Evolutionary conservation across 1,284 basidiomycete genomes (phyloP).

Genomic region (Sporisorium reilianum): DNA sequence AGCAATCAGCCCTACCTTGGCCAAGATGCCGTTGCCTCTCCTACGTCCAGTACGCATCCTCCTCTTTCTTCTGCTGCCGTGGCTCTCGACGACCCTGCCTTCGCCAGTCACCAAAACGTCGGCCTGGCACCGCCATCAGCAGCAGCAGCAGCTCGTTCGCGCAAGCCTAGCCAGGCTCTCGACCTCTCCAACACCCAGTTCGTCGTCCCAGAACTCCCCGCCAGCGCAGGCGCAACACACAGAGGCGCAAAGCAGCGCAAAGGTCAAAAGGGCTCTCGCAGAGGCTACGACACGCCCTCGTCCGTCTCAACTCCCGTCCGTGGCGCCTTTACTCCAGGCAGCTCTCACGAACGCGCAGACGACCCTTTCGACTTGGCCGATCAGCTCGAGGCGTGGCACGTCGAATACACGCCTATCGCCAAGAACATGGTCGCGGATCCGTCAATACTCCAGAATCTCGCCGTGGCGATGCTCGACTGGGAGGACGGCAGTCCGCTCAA

Average conservation of each 20-base stretch:
- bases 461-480: constrained; percentile 50
- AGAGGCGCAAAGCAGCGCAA: constrained; percentile 38
- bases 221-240: constrained; percentile 31
- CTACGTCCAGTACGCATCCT: constrained; percentile 18
- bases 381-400: constrained; percentile 65
- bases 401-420: constrained; percentile 63
- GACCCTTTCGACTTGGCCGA: constrained; percentile 49
- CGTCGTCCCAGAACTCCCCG: constrained; percentile 49
- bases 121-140: constrained; percentile 9
- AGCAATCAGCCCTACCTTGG: constrained; percentile 27
- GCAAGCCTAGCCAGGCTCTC: constrained; percentile 54
- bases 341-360: constrained; percentile 43
- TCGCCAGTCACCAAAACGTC: background rate
- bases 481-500: constrained; percentile 47
- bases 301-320: constrained; percentile 26
- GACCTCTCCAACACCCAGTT: constrained; percentile 53
- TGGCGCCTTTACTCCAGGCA: constrained; percentile 40
- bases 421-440: constrained; percentile 58
- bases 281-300: constrained; percentile 40
- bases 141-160: constrained; percentile 25
- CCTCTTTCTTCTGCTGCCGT: constrained; percentile 5
- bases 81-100: constrained; percentile 2
- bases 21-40: constrained; percentile 24
- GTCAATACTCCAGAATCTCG: constrained; percentile 32
- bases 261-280: constrained; percentile 33